Evolutionary conservation across 345 rosid genomes (phyloP).

Genomic region (Carallia brachiata): DNA sequence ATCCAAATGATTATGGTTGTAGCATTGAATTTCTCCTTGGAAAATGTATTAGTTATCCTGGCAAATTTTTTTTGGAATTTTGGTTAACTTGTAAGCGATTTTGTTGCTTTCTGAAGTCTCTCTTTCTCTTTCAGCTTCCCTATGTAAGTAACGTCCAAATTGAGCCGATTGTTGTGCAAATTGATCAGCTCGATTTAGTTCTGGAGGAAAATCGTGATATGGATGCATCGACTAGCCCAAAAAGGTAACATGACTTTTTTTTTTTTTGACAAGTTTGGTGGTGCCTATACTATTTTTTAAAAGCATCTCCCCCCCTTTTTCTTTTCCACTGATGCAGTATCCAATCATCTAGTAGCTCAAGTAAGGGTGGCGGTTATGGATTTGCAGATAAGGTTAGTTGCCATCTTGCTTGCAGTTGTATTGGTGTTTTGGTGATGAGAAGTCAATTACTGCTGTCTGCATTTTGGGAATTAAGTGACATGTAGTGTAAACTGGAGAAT

Average conservation of each 20-base stretch:
- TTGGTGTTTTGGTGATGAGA: background rate
- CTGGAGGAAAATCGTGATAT: slow-evolving; percentile 82
- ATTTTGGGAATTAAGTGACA: background rate
- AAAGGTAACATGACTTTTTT: slow-evolving; percentile 46
- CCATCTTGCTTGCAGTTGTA: slow-evolving; percentile 10
- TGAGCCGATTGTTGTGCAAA: slow-evolving; percentile 86
- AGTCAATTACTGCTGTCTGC: background rate
- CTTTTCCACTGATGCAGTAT: slow-evolving; percentile 39
- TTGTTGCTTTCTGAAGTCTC: background rate
- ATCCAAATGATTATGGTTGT: too few species aligned
- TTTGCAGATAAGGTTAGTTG: slow-evolving; percentile 93
- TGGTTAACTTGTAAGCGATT: background rate
- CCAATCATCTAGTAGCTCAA: slow-evolving; percentile 57
- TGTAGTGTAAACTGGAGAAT: background rate
- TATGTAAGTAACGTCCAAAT: slow-evolving; percentile 84
- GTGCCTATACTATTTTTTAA: background rate
- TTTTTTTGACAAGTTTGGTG: slow-evolving; percentile 5
- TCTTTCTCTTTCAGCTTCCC: slow-evolving; percentile 54
- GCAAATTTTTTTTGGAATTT: background rate
- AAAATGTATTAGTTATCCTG: too few species aligned
- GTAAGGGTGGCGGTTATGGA: slow-evolving; percentile 85
- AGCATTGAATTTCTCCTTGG: too few species aligned
- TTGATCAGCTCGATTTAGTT: slow-evolving; percentile 93
- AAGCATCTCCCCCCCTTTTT: slow-evolving; percentile 1
- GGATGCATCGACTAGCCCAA: slow-evolving; percentile 52